These are phyloP conservation scores for Astraeus odoratus DNA, from an alignment of 768 basidiomycete species.

Conservation along the genomic window DNA sequence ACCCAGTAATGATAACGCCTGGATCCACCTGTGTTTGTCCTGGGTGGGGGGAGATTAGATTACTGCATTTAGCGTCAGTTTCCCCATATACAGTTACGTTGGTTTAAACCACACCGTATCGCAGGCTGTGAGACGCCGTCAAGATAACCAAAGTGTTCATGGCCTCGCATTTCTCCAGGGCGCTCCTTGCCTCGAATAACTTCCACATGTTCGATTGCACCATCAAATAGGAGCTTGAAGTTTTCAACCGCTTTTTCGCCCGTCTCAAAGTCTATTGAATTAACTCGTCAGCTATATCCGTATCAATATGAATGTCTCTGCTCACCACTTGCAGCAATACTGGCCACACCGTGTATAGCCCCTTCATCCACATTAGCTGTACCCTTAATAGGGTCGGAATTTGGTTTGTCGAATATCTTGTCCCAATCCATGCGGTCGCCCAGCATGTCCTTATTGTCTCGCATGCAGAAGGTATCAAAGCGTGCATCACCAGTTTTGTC, in stretches of 20 bases:
- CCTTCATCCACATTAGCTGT: neutral
- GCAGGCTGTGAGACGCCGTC: conserved; percentile 50
- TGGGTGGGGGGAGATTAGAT: conserved; percentile 21
- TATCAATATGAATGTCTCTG: neutral
- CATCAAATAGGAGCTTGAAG: neutral
- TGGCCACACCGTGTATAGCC: conserved; percentile 3
- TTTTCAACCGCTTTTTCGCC: neutral
- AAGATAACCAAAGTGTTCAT: conserved; percentile 50
- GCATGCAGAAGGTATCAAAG: conserved; percentile 3
- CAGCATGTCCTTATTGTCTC: conserved; percentile 1
- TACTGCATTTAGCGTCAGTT: conserved; percentile 20
- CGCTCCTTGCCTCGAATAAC: conserved; percentile 10
- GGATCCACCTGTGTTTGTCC: conserved; percentile 31
- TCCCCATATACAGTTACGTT: conserved; percentile 27
- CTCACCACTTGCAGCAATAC: conserved; percentile 2
- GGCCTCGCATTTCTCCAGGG: conserved; percentile 29
- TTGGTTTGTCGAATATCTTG: conserved; percentile 1
- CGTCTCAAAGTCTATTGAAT: neutral
- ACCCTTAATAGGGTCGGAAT: neutral
- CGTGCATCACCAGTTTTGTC: conserved; percentile 2
- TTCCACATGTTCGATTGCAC: neutral
- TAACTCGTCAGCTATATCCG: neutral
- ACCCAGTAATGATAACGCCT: conserved; percentile 40
- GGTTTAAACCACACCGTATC: conserved; percentile 18
- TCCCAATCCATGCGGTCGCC: conserved; percentile 2